Evolutionary conservation across 2,329 filamentous ascomycete species (phyloP).

Genomic region (Knufia petricola): DNA sequence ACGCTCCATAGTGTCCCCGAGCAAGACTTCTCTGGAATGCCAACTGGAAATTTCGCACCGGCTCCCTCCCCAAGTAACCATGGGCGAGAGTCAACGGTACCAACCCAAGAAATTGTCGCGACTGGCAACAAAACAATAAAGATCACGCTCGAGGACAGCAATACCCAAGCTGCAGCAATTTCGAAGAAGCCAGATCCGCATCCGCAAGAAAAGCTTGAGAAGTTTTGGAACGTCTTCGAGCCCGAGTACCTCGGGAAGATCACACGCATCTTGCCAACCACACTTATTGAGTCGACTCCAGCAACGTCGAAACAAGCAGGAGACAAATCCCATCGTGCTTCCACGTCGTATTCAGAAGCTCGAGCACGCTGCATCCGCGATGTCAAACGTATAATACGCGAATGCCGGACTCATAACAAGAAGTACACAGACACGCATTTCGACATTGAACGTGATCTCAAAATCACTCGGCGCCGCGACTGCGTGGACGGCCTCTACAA

Average conservation of each 20-base stretch:
- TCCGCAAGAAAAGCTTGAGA: conserved; percentile 59
- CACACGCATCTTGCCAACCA: conserved; percentile 58
- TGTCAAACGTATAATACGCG: conserved; percentile 48
- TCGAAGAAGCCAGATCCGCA: conserved; percentile 41
- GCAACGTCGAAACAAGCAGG: conserved; percentile 50
- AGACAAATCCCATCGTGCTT: conserved; percentile 47
- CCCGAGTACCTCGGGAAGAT: conserved; percentile 64
- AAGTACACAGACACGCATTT: conserved; percentile 88
- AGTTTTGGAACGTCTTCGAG: conserved; percentile 66
- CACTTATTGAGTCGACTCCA: conserved; percentile 48
- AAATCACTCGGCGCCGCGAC: conserved; percentile 39
- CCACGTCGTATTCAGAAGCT: conserved; percentile 64
- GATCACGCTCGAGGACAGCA: conserved; percentile 4
- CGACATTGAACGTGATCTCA: conserved; percentile 69
- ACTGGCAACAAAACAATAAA: conserved; percentile 6
- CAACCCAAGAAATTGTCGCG: neutral
- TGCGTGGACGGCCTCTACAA: conserved; percentile 41
- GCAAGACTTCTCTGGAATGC: neutral
- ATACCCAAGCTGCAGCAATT: neutral
- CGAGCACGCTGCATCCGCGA: conserved; percentile 56
- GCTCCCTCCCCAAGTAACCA: neutral
- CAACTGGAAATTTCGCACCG: neutral
- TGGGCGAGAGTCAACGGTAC: neutral
- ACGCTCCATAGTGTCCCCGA: neutral
- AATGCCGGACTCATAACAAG: conserved; percentile 68